phyloP scores from a whole-genome alignment of 1,284 basidiomycete species.

The Malassezia sp. region DNA sequence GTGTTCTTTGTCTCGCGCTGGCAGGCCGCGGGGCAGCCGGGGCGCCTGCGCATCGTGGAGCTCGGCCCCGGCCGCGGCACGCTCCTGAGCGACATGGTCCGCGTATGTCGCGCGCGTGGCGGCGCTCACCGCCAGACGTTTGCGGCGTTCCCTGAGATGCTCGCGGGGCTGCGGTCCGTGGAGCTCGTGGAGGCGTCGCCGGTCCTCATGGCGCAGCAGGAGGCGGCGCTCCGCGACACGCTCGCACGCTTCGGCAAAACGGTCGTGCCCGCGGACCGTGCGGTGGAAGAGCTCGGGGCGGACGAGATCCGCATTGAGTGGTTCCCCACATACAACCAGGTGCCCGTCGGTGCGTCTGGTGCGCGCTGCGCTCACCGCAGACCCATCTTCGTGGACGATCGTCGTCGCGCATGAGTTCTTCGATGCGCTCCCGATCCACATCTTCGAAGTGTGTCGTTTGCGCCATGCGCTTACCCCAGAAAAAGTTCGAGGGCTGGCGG shows the following conservation, averaged over 20 bases:
- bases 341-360: no score
- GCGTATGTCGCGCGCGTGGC: no score
- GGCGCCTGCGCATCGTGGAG: slow-evolving; percentile 65
- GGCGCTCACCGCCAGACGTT: no score
- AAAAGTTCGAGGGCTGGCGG: slow-evolving; percentile 59
- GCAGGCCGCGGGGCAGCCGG: slow-evolving; percentile 54
- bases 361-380: no score
- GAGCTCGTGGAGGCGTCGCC: slow-evolving; percentile 43
- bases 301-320: slow-evolving; percentile 54
- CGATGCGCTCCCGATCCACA: slow-evolving; percentile 84
- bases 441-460: no score
- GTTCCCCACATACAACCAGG: slow-evolving; percentile 63
- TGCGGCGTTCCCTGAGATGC: slow-evolving; percentile 27
- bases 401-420: slow-evolving; percentile 94
- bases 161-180: slow-evolving; percentile 25
- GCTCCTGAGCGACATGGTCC: slow-evolving; percentile 75
- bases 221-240: slow-evolving; percentile 19
- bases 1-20: slow-evolving; percentile 72
- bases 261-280: slow-evolving; percentile 21
- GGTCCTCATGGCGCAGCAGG: slow-evolving; percentile 31
- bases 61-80: slow-evolving; percentile 90
- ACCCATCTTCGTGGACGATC: slow-evolving; percentile 60
- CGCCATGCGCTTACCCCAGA: no score
- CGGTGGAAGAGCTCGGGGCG: slow-evolving; percentile 15
- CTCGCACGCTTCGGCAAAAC: slow-evolving; percentile 21